phyloP scores from a whole-genome alignment of 257 asterid genomes.

The Linaria vulgaris region DNA sequence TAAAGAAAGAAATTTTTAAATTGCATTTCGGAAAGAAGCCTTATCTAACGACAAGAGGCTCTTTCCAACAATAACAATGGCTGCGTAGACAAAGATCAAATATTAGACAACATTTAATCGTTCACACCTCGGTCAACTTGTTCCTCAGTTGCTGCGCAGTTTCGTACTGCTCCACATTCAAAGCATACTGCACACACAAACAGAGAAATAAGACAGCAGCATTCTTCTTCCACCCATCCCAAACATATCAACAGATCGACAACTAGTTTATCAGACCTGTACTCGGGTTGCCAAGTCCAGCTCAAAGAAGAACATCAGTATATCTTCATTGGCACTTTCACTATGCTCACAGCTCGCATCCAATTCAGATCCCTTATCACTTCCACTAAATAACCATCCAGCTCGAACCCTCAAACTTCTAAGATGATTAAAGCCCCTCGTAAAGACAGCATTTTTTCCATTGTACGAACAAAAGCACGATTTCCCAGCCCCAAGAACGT shows the following conservation, averaged over 20 bases:
- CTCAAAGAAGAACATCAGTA: slow-evolving; percentile 92
- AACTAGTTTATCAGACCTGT: slow-evolving; percentile 54
- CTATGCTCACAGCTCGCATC: slow-evolving; percentile 83
- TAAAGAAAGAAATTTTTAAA: too few species aligned
- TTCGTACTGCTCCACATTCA: slow-evolving; percentile 95
- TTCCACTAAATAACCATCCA: slow-evolving; percentile 82
- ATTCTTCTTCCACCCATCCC: slow-evolving; percentile 8
- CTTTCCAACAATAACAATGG: neutral
- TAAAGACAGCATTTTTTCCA: slow-evolving; percentile 37
- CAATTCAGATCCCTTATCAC: slow-evolving; percentile 50
- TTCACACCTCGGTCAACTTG: slow-evolving; percentile 82
- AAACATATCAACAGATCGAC: slow-evolving; percentile 11
- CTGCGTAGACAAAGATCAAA: neutral
- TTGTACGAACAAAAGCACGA: slow-evolving; percentile 36
- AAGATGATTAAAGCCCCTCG: slow-evolving; percentile 33
- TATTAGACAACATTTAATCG: slow-evolving; percentile 10
- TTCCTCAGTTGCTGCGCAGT: slow-evolving; percentile 85
- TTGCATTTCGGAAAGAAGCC: too few species aligned
- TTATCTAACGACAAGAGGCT: neutral
- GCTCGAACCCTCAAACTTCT: slow-evolving; percentile 62
- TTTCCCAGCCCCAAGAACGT: slow-evolving; percentile 42
- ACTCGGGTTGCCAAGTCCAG: slow-evolving; percentile 94
- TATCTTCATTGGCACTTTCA: slow-evolving; percentile 86
- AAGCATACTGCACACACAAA: slow-evolving; percentile 66
- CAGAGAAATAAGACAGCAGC: slow-evolving; percentile 5